Percentiles rank a stretch among this genome's conserved stretches.
phyloP scores from a whole-genome alignment of 345 rosid genomes.

The Cardamine resedifolia region DNA sequence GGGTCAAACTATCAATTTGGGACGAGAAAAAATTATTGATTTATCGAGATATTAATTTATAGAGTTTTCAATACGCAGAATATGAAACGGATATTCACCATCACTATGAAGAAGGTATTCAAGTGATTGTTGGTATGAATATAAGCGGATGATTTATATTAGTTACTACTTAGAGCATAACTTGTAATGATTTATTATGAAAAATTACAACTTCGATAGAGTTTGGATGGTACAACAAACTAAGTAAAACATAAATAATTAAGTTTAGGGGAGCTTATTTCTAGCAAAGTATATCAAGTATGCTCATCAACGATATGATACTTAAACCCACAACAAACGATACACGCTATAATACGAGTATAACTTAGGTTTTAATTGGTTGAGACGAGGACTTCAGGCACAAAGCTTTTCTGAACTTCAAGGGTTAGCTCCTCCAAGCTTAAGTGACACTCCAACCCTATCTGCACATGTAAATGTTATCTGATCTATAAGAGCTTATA shows the following conservation, averaged over 20 bases:
- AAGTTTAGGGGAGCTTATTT: conserved; percentile 23
- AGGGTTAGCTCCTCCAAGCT: conserved; percentile 88
- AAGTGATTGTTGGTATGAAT: no score
- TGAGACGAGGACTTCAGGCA: conserved; percentile 29
- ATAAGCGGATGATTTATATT: background rate
- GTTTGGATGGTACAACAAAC: conserved; percentile 3
- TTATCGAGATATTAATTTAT: no score
- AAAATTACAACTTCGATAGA: conserved; percentile 21
- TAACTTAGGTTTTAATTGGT: conserved; percentile 3
- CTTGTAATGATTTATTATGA: conserved; percentile 8
- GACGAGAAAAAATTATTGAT: no score
- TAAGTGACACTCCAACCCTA: conserved; percentile 70
- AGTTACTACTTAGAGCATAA: background rate
- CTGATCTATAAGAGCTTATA: background rate
- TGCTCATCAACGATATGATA: conserved; percentile 22
- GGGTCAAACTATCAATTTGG: no score
- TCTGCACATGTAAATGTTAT: conserved; percentile 41
- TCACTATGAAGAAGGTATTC: no score
- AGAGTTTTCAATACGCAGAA: no score
- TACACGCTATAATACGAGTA: background rate
- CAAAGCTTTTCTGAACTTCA: conserved; percentile 78
- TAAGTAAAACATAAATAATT: background rate
- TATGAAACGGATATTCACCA: no score
- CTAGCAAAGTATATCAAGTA: conserved; percentile 24
- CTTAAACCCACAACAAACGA: conserved; percentile 8